Conservation (phyloP, 768 basidiomycete genomes). For the Leccinum broughii region DNA sequence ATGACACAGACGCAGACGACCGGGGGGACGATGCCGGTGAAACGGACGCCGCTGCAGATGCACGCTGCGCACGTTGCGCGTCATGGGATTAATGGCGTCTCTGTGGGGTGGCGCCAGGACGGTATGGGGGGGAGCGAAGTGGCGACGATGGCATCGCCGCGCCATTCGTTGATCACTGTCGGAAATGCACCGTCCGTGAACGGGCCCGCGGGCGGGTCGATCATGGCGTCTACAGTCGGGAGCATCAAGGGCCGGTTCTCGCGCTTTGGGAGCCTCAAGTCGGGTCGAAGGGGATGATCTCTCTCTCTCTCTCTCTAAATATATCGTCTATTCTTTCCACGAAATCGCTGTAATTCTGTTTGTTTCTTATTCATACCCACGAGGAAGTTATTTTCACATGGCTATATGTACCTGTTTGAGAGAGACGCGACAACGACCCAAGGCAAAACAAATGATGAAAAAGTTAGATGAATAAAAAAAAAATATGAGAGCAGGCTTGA, state of each 20-base stretch:
- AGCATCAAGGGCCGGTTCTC: conserved; percentile 74
- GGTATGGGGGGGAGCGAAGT: conserved; percentile 39
- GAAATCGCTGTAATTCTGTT: conserved; percentile 10
- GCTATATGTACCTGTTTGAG: conserved; percentile 18
- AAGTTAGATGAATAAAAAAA: conserved; percentile 13
- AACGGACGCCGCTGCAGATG: conserved; percentile 75
- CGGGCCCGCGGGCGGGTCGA: conserved; percentile 52
- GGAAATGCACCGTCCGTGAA: conserved; percentile 44
- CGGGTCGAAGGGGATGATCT: conserved; percentile 38
- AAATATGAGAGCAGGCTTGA: conserved; percentile 13
- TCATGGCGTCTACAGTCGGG: conserved; percentile 63
- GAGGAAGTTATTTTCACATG: conserved; percentile 7
- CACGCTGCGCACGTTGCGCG: conserved; percentile 80
- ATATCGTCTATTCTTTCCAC: background rate
- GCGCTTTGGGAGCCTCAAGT: conserved; percentile 72
- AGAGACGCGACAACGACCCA: conserved; percentile 7
- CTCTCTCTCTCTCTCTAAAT: background rate
- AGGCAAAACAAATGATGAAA: background rate
- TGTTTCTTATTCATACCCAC: conserved; percentile 22
- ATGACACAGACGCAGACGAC: no score
- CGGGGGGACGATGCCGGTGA: conserved; percentile 35
- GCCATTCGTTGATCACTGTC: conserved; percentile 75
- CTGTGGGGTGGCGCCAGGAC: conserved; percentile 70
- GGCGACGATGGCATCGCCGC: conserved; percentile 55
- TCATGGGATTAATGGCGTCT: conserved; percentile 80